These are phyloP conservation scores for Rhipidocladum racemiflorum DNA, from an alignment of 176 grass and related monocot species.

Conservation along the genomic window DNA sequence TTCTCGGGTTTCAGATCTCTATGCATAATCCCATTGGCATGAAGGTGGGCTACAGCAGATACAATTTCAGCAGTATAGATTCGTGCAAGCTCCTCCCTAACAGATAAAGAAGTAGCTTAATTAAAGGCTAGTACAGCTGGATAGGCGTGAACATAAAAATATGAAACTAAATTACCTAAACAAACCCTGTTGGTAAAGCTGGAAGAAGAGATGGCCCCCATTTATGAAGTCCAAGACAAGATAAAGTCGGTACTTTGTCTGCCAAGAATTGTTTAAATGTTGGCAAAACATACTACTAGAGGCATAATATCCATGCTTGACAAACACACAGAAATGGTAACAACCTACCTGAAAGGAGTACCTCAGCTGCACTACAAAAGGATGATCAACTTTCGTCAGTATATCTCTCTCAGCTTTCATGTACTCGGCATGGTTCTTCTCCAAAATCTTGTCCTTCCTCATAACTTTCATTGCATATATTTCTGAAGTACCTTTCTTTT, in stretches of 20 bases:
- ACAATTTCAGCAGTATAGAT: slow-evolving; percentile 92
- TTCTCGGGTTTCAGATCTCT: slow-evolving; percentile 99
- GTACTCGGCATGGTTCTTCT: slow-evolving; percentile 98
- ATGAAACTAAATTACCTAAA: slow-evolving; percentile 63
- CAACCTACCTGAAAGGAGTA: slow-evolving; percentile 88
- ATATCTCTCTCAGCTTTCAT: slow-evolving; percentile 99
- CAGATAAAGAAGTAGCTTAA: slow-evolving; percentile 11
- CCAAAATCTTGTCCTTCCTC: slow-evolving; percentile 97
- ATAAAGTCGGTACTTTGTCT: slow-evolving; percentile 96
- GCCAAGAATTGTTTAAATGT: slow-evolving; percentile 29
- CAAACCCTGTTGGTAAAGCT: slow-evolving; percentile 95
- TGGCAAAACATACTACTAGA: slow-evolving; percentile 4
- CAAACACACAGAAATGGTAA: slow-evolving; percentile 14
- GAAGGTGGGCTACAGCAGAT: slow-evolving; percentile 84
- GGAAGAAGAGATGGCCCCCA: slow-evolving; percentile 96
- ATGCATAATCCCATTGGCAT: slow-evolving; percentile 95
- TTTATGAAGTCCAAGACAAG: slow-evolving; percentile 97
- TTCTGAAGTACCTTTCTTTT: slow-evolving; percentile 86
- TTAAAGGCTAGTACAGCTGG: slow-evolving; percentile 19
- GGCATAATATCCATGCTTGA: slow-evolving; percentile 13
- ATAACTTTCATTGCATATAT: slow-evolving; percentile 99
- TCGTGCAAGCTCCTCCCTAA: slow-evolving; percentile 87
- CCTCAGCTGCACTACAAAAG: slow-evolving; percentile 93
- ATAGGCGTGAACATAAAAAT: slow-evolving; percentile 5
- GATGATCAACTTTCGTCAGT: slow-evolving; percentile 95